phyloP scores from a whole-genome alignment of 2,329 filamentous ascomycete genomes.

The Aspergillus tanneri region DNA sequence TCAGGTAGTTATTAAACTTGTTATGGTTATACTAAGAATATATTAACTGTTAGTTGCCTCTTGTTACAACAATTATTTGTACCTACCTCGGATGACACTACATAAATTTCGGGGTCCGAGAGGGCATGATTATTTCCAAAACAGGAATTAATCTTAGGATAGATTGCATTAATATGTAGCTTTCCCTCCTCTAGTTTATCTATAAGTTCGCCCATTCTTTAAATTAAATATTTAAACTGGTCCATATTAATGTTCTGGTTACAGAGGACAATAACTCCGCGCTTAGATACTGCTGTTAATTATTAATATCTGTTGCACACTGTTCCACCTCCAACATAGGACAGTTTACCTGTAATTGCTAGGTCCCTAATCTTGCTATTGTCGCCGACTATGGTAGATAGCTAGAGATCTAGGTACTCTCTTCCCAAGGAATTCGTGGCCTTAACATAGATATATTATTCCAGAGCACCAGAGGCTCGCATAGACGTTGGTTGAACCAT shows the following conservation, averaged over 20 bases:
- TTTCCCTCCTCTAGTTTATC: neutral
- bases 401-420: neutral
- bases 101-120: conserved; percentile 9
- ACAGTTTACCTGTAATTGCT: neutral
- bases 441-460: too few species aligned
- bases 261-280: neutral
- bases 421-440: neutral
- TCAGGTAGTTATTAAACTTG: too few species aligned
- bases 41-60: too few species aligned
- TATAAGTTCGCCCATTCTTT: neutral
- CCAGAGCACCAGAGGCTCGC: too few species aligned
- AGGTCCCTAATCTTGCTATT: neutral
- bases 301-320: neutral
- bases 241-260: neutral
- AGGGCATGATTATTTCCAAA: too few species aligned
- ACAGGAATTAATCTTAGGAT: too few species aligned
- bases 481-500: too few species aligned
- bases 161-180: too few species aligned
- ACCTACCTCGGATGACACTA: conserved; percentile 7
- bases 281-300: neutral
- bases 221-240: neutral
- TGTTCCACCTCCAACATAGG: neutral
- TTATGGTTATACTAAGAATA: too few species aligned
- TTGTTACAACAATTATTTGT: neutral
- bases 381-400: neutral